Conservation (phyloP, 2,329 filamentous ascomycete species). For the Shiraia sp. region DNA sequence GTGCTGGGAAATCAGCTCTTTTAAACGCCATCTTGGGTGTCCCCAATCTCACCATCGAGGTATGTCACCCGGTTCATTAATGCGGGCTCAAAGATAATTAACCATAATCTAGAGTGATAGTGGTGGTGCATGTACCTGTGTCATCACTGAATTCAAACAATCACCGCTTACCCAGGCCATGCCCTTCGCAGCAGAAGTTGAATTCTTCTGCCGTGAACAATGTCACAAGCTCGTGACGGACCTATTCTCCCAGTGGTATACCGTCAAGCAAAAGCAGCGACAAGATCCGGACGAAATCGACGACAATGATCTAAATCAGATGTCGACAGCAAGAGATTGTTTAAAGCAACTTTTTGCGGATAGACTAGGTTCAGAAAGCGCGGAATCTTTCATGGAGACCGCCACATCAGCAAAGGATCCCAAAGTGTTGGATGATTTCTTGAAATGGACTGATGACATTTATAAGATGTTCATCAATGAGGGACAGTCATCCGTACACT, state of each 20-base stretch:
- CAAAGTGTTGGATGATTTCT: slow-evolving; percentile 4
- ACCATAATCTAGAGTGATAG: slow-evolving; percentile 8
- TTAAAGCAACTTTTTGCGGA: slow-evolving; percentile 7
- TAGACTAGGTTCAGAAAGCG: slow-evolving; percentile 1
- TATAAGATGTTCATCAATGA: slow-evolving; percentile 5
- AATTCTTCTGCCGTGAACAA: slow-evolving; percentile 9
- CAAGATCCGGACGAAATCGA: slow-evolving; percentile 7
- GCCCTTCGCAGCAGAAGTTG: slow-evolving; percentile 13
- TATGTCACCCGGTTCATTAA: neutral
- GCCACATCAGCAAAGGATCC: slow-evolving; percentile 4
- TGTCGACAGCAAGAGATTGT: slow-evolving; percentile 4
- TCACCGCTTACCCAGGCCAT: slow-evolving; percentile 1
- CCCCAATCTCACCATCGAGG: slow-evolving; percentile 11
- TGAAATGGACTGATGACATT: slow-evolving; percentile 15
- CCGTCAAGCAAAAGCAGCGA: slow-evolving; percentile 1
- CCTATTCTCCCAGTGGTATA: slow-evolving; percentile 5
- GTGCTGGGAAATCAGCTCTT: slow-evolving; percentile 20
- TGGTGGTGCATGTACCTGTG: slow-evolving; percentile 10
- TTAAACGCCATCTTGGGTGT: slow-evolving; percentile 19
- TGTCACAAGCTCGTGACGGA: slow-evolving; percentile 8
- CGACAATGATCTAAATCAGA: slow-evolving; percentile 5
- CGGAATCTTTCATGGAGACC: slow-evolving; percentile 11
- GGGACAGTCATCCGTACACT: slow-evolving; percentile 2
- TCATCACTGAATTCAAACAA: slow-evolving; percentile 15
- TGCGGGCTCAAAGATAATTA: neutral